Conservation (phyloP, 352 stramenopile genomes). For the Phytopythium cucurbitacearum region DNA sequence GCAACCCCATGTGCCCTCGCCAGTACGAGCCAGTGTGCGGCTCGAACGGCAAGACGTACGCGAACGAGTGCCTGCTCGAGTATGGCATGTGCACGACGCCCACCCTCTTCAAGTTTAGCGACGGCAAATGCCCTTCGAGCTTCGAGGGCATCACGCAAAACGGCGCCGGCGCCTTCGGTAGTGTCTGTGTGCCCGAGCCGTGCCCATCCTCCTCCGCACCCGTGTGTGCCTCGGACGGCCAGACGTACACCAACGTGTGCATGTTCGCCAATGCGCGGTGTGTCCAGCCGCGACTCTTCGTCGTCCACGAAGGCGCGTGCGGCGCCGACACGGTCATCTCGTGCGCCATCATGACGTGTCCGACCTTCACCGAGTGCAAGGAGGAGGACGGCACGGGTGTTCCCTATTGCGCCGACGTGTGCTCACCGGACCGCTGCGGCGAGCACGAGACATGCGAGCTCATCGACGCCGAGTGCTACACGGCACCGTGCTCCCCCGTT, state of each 20-base stretch:
- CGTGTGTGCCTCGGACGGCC: slow-evolving; percentile 36
- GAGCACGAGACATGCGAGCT: slow-evolving; percentile 41
- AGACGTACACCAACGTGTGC: slow-evolving; percentile 37
- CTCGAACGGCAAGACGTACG: slow-evolving; percentile 60
- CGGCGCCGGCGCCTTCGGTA: slow-evolving; percentile 4
- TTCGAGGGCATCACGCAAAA: slow-evolving; percentile 12
- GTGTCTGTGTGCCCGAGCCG: slow-evolving; percentile 29
- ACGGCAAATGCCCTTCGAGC: slow-evolving; percentile 34
- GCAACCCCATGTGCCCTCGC: slow-evolving; percentile 40
- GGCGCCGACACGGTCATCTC: slow-evolving; percentile 32
- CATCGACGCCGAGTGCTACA: slow-evolving; percentile 42
- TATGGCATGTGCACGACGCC: slow-evolving; percentile 39
- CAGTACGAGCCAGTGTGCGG: slow-evolving; percentile 53
- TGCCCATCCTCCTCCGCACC: slow-evolving; percentile 29
- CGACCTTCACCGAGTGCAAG: slow-evolving; percentile 33
- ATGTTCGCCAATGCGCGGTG: slow-evolving; percentile 29
- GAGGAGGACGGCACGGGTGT: slow-evolving; percentile 22
- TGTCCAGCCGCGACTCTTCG: slow-evolving; percentile 19
- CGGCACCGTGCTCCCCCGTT: slow-evolving; percentile 46
- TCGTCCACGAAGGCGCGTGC: slow-evolving; percentile 45
- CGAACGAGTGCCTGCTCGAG: slow-evolving; percentile 51
- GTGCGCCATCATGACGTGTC: slow-evolving; percentile 44
- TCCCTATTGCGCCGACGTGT: slow-evolving; percentile 51
- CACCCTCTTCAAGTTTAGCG: slow-evolving; percentile 22
- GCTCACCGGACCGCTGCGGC: slow-evolving; percentile 41